Conservation (phyloP, 2,329 filamentous ascomycete species). For the Botrytis aclada region DNA sequence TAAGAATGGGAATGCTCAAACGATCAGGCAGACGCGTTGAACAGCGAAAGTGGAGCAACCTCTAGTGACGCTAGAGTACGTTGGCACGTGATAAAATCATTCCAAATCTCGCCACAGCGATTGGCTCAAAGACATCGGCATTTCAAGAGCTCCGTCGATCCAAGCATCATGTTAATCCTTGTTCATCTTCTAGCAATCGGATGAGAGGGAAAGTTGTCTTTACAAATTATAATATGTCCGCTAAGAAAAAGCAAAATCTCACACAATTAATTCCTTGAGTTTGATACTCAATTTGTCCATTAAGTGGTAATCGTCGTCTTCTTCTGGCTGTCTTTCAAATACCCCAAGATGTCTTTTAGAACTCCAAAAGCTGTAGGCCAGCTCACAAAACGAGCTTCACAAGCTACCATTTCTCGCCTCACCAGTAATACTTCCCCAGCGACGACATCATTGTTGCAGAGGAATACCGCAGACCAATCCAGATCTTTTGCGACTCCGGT, state of each 20-base stretch:
- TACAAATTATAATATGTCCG: not conserved
- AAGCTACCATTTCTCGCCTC: constrained; percentile 31
- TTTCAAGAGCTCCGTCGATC: constrained; percentile 2
- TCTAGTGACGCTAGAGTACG: not conserved
- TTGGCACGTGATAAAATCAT: not conserved
- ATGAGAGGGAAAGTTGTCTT: constrained; percentile 12
- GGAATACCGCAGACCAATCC: constrained; percentile 36
- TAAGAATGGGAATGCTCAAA: no score
- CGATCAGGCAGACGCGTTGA: constrained; percentile 16
- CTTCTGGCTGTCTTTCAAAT: not conserved
- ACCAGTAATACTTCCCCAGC: constrained; percentile 34
- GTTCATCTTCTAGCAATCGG: constrained; percentile 11
- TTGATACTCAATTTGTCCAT: not conserved
- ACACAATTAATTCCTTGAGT: not conserved
- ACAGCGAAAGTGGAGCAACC: constrained; percentile 8
- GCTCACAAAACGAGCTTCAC: constrained; percentile 35
- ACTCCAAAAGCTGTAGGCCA: constrained; percentile 33
- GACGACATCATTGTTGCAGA: constrained; percentile 39
- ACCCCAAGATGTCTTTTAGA: constrained; percentile 42
- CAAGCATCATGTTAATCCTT: not conserved
- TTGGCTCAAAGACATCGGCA: constrained; percentile 10
- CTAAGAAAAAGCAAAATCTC: not conserved
- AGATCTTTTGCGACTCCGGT: constrained; percentile 58
- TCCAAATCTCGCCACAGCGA: constrained; percentile 4
- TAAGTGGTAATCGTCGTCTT: not conserved